Base-by-base conservation (phyloP, 305 asterid species). In the Ruellia speciosa region DNA sequence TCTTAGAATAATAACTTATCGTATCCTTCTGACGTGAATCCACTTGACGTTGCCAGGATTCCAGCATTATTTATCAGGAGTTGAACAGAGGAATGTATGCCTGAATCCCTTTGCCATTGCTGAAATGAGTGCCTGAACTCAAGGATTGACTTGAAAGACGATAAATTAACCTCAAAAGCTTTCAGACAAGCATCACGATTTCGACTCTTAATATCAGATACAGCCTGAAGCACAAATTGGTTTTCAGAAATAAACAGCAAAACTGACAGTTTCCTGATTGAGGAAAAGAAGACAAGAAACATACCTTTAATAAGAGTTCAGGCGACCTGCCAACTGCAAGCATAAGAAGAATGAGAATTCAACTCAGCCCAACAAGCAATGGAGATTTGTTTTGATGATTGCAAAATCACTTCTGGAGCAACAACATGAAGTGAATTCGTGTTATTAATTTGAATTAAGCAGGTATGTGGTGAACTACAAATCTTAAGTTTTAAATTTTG, bases 1-100 rank as follows among this genome's bases (percentile, higher is more conserved):
- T 13, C 6, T 49, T 46, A 59, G 53, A 60, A 65, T 46, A 60
- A 43, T 82, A 77, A 90, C 96, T 75, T 64, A 67, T 90, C 97
- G 56, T 70, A 85, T 64, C 83, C 90, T 74, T 87, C 85, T 49
- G 76, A 63, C 40, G 86, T 82, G 75, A 76, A 31, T 77, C 95
- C 78, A 64, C 62, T 14, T 16, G 94, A 78, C 46, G 89, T 87
- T 50, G 96, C 94, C 52, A 90, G 72, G 72, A 87, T 81, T 64
- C 96, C 97, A 61, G 95, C 96, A 73, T 90, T 85, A 79, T 90
- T 90, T 76, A 90, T 78, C 66, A 90, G 72, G 64, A 90, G 76
- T 63, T 90, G 97, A 73, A 90, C 59, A 60, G 96, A 90, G 47
- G 72, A 58, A 73, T 90, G 92, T 79, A 85, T 59, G 67, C 77